Percentiles rank a stretch among this genome's conserved stretches.
These are phyloP conservation scores for Pistacia integerrima DNA, from an alignment of 345 rosid genomes.

Conservation along the genomic window DNA sequence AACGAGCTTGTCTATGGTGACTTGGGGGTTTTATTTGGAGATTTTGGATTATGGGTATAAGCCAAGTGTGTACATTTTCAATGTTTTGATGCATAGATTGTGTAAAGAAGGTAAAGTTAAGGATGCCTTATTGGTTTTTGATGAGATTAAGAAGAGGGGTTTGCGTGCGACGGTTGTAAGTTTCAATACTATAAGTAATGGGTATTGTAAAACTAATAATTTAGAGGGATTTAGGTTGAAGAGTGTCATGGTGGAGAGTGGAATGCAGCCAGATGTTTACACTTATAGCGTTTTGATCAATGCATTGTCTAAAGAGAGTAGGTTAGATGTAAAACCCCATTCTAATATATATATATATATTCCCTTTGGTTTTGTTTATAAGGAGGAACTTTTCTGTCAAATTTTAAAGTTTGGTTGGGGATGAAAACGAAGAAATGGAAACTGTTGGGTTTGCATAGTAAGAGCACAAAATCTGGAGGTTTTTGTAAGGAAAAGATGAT, in stretches of 20 bases:
- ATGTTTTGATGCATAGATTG: slow-evolving; percentile 58
- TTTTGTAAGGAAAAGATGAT: too few species aligned
- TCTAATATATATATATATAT: too few species aligned
- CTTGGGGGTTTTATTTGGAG: slow-evolving; percentile 66
- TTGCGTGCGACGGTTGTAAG: slow-evolving; percentile 63
- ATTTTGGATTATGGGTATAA: slow-evolving; percentile 64
- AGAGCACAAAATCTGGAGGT: too few species aligned
- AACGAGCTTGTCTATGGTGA: slow-evolving; percentile 33
- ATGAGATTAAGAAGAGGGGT: slow-evolving; percentile 54
- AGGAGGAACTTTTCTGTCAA: too few species aligned
- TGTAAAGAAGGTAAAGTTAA: slow-evolving; percentile 50
- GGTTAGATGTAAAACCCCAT: not conserved
- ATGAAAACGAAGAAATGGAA: too few species aligned
- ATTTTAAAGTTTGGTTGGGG: too few species aligned
- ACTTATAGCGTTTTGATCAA: slow-evolving; percentile 68
- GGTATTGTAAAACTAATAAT: slow-evolving; percentile 62
- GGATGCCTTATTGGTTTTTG: slow-evolving; percentile 62
- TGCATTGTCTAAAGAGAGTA: slow-evolving; percentile 58
- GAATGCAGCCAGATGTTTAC: slow-evolving; percentile 58
- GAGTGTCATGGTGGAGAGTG: slow-evolving; percentile 55
- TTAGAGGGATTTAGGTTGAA: slow-evolving; percentile 64
- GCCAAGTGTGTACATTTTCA: slow-evolving; percentile 55
- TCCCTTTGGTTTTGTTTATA: too few species aligned
- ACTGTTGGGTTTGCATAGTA: too few species aligned
- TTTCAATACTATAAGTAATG: slow-evolving; percentile 83